A percentile compares a stretch with the other conserved stretches of the same genome.
Conservation (phyloP, 352 stramenopile species). For the Thalassiosira livingstoniorum region DNA sequence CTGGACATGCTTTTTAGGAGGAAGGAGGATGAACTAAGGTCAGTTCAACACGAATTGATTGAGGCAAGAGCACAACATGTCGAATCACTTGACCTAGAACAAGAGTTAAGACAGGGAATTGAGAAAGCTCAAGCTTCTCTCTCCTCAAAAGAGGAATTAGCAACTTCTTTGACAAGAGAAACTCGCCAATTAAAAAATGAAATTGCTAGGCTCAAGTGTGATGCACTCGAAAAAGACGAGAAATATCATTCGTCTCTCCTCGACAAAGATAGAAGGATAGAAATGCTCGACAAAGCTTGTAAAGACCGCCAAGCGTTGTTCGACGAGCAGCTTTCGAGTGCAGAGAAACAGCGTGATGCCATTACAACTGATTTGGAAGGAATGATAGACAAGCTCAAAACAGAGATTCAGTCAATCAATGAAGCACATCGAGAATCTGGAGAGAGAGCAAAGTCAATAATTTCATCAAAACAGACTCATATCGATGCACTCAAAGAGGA, state of each 20-base stretch:
- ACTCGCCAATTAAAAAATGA: constrained; percentile 50
- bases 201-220: constrained; percentile 17
- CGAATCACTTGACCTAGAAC: constrained; percentile 14
- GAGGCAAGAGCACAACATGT: constrained; percentile 36
- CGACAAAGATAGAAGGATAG: constrained; percentile 56
- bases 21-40: not conserved
- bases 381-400: constrained; percentile 56
- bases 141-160: constrained; percentile 53
- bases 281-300: constrained; percentile 51
- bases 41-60: constrained; percentile 40
- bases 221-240: not conserved
- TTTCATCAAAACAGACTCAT: constrained; percentile 8
- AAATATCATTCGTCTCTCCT: constrained; percentile 23
- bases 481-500: constrained; percentile 39
- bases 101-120: constrained; percentile 42
- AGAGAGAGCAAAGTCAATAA: constrained; percentile 38
- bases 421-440: constrained; percentile 28
- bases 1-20: constrained; percentile 45
- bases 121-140: constrained; percentile 43
- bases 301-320: constrained; percentile 46
- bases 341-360: constrained; percentile 47
- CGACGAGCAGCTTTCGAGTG: constrained; percentile 48
- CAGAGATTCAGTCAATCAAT: constrained; percentile 43
- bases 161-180: constrained; percentile 48
- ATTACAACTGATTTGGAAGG: constrained; percentile 41